Conservation (phyloP, 768 basidiomycete genomes). For the Kwoniella heveanensis region DNA sequence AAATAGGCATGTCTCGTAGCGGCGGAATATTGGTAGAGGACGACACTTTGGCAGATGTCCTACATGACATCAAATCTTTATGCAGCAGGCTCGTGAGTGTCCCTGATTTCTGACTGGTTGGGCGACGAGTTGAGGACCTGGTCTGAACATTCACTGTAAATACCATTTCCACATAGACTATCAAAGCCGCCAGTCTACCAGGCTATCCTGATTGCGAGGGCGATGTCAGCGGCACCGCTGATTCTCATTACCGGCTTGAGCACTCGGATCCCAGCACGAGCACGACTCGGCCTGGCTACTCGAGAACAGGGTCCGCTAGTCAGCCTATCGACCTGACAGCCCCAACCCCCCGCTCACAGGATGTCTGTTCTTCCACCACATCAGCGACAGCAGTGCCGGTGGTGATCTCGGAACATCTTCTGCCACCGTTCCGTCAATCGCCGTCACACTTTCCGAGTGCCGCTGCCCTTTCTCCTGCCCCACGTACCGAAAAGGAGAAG, state of each 20-base stretch:
- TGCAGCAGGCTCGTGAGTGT: constrained; percentile 12
- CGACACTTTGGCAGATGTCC: constrained; percentile 6
- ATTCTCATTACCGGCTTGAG: too few relatives aligned
- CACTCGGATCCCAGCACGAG: too few relatives aligned
- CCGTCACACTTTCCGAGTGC: background rate
- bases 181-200: constrained; percentile 4
- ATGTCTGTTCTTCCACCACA: background rate
- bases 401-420: background rate
- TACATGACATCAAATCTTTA: constrained; percentile 13
- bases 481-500: background rate
- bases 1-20: constrained; percentile 4
- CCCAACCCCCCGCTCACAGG: constrained; percentile 6
- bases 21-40: constrained; percentile 1
- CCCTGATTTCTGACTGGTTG: too few relatives aligned
- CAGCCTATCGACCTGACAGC: constrained; percentile 19
- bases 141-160: background rate
- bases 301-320: background rate
- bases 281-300: background rate
- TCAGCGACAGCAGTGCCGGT: background rate
- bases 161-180: background rate
- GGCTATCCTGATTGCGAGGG: constrained; percentile 8
- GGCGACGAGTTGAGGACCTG: too few relatives aligned
- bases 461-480: too few relatives aligned
- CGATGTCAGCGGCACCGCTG: background rate
- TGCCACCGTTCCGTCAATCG: background rate